These are phyloP conservation scores for Saccharomycopsis malanga DNA, from an alignment of 805 yeast genomes.

Conservation along the genomic window DNA sequence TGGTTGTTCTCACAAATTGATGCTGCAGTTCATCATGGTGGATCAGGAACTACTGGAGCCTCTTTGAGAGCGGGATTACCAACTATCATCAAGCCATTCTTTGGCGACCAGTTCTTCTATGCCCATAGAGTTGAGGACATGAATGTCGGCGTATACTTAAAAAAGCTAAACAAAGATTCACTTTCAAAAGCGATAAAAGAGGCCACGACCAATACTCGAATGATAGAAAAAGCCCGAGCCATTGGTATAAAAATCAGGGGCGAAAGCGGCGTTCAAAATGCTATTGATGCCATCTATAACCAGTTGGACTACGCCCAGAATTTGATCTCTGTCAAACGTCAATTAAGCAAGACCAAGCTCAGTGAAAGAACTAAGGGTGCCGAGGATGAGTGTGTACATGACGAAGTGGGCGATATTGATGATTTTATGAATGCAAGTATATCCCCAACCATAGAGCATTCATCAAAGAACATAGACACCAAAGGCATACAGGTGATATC, in stretches of 20 bases:
- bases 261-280: constrained; percentile 78
- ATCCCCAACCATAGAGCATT: neutral
- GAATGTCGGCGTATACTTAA: constrained; percentile 73
- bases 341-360: neutral
- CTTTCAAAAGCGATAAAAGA: constrained; percentile 63
- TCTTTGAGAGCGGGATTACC: constrained; percentile 81
- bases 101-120: constrained; percentile 93
- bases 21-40: constrained; percentile 97
- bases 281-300: constrained; percentile 70
- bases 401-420: constrained; percentile 14
- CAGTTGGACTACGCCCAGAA: constrained; percentile 71
- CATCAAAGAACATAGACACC: neutral
- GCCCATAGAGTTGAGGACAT: constrained; percentile 82
- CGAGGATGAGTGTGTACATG: constrained; percentile 13
- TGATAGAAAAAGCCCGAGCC: constrained; percentile 57
- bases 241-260: constrained; percentile 55
- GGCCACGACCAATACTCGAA: constrained; percentile 58
- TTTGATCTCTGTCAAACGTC: constrained; percentile 25
- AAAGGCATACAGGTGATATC: neutral
- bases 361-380: neutral
- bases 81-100: constrained; percentile 86
- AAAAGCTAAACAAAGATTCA: constrained; percentile 56
- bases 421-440: neutral
- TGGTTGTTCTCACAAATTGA: constrained; percentile 88
- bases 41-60: constrained; percentile 95